A percentile compares a stretch with the other conserved stretches of the same genome.
Conservation (phyloP, 305 asterid genomes). For the Fraxinus velutina region DNA sequence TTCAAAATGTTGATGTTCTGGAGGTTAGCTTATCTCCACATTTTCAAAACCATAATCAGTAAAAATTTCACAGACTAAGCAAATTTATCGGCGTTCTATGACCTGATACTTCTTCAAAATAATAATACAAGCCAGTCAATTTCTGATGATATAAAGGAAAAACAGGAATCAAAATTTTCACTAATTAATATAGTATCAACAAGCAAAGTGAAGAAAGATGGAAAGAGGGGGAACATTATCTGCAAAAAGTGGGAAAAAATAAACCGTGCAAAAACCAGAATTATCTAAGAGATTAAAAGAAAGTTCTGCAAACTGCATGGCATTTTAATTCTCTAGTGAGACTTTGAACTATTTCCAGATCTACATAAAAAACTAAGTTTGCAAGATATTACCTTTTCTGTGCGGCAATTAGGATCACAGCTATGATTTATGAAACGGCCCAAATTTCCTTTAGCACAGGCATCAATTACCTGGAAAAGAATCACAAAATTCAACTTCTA, state of each 20-base stretch:
- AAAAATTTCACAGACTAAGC: neutral
- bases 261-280: neutral
- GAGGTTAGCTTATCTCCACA: neutral
- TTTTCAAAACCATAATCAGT: neutral
- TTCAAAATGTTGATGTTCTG: neutral
- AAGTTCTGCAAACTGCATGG: neutral
- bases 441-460: slow-evolving; percentile 87
- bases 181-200: neutral
- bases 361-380: slow-evolving; percentile 17
- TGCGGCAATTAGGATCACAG: slow-evolving; percentile 91
- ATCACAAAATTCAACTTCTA: slow-evolving; percentile 16
- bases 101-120: neutral
- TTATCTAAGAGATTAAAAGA: neutral
- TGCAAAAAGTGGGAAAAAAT: neutral
- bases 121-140: neutral
- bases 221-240: neutral
- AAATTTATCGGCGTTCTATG: neutral
- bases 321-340: neutral
- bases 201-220: neutral
- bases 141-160: neutral
- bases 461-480: slow-evolving; percentile 79
- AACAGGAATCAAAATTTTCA: neutral
- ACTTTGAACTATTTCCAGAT: neutral
- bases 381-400: slow-evolving; percentile 66
- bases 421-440: slow-evolving; percentile 93